Evolutionary conservation across 176 grass and related monocot genomes (phyloP), one percentile per base, ranked within the genome.

Genomic region (Triticum urartu): DNA sequence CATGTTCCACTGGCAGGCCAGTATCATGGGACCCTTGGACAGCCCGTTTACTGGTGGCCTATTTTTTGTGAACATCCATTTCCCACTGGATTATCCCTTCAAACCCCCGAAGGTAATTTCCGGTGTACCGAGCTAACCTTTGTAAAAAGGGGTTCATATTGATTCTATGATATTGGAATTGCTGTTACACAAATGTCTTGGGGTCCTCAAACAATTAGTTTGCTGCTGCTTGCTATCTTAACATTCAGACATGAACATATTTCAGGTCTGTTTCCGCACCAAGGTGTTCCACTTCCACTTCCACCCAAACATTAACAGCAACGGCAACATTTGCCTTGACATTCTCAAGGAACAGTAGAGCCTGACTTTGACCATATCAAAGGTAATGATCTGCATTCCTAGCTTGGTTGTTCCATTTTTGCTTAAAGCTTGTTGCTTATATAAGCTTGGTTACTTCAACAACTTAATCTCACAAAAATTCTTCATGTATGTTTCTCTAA

Each of bases 261-360:
- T 73, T 28, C 85, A 96, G 91, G 94, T 93, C 36, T 90, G 87
- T 47, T 96, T 96, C 73, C 89, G 91, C 88, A 96, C 94, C 34
- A 96, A 96, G 91, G 94, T 96, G 13, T 96, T 96, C 71, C 33
- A 34, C 33, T 34, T 34, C 33, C 33, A 34, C 3, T 34, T 34
- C 33, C 94, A 96, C 83, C 94, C 94, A 28, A 96, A 96, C 64
- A 96, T 96, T 30, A 91, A 96, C 64, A 93, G 89, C 81, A 93
- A 96, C 0, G 87, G 87, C 32, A 96, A 87, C 85, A 93, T 96
- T 81, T 93, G 89, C 89, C 89, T 96, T 80, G 94, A 96, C 79
- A 93, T 96, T 65, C 91, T 96, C 42, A 93, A 96, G 89, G 91
- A 96, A 30, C 87, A 96, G 87, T 96, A 89, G 91, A 96, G 91